These are phyloP conservation scores for Globisporangium alternatum DNA, from an alignment of 352 stramenopile species.

Conservation along the genomic window DNA sequence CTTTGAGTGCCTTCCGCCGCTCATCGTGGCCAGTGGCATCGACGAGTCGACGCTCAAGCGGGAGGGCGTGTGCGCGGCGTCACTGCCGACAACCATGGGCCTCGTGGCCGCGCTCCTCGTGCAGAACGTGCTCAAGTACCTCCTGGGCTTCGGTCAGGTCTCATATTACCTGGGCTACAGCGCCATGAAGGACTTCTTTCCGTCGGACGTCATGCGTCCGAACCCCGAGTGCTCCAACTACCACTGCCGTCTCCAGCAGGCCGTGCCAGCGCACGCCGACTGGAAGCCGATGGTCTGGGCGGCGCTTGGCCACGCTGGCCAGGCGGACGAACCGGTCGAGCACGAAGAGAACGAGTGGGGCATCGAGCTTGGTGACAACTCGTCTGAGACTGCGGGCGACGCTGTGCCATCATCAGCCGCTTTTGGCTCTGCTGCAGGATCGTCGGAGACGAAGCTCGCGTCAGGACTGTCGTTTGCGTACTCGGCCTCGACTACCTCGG, in stretches of 20 bases:
- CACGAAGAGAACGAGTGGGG: constrained; percentile 88
- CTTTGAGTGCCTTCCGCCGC: constrained; percentile 86
- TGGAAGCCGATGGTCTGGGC: constrained; percentile 80
- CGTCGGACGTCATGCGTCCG: constrained; percentile 70
- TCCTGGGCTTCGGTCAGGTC: constrained; percentile 82
- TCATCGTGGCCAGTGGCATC: constrained; percentile 84
- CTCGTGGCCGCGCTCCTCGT: constrained; percentile 84
- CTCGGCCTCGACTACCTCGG: constrained; percentile 3
- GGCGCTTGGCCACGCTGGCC: constrained; percentile 49
- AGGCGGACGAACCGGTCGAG: constrained; percentile 42
- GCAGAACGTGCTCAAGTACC: constrained; percentile 87
- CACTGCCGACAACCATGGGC: constrained; percentile 88
- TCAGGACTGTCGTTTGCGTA: constrained; percentile 67
- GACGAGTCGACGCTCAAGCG: constrained; percentile 87
- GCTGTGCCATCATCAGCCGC: constrained; percentile 5
- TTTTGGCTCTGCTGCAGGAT: constrained; percentile 3
- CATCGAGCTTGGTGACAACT: constrained; percentile 53
- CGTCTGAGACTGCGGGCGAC: constrained; percentile 19
- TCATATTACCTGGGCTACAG: constrained; percentile 89
- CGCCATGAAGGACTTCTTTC: constrained; percentile 88
- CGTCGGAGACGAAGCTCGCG: constrained; percentile 26
- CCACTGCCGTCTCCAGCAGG: constrained; percentile 75
- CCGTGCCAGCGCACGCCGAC: constrained; percentile 28
- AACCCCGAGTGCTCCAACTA: constrained; percentile 83
- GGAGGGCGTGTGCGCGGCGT: constrained; percentile 86